Percentiles rank a stretch among this genome's conserved stretches.
Evolutionary conservation across 179 eudicot species (phyloP).

Genomic region (Heliamphora pulchella): DNA sequence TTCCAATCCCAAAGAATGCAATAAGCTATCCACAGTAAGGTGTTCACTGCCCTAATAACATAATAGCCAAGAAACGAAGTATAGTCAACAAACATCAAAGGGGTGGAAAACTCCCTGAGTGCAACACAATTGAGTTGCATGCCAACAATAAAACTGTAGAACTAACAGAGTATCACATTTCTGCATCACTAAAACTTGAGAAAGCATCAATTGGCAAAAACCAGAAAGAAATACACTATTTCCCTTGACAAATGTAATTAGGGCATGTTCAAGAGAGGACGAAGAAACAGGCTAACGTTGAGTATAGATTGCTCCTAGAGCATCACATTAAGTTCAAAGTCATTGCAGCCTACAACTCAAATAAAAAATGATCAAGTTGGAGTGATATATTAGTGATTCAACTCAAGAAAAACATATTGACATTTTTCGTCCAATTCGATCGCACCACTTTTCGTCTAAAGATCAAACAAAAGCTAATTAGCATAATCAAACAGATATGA

Average conservation of each 20-base stretch:
- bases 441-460: no score
- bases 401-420: background rate
- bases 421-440: background rate
- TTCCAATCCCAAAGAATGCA: slow-evolving; percentile 71
- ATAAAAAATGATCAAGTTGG: background rate
- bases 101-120: background rate
- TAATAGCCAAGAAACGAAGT: slow-evolving; percentile 9
- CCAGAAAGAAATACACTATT: background rate
- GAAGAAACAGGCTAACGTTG: background rate
- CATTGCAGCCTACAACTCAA: background rate
- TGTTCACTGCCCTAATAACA: slow-evolving; percentile 46
- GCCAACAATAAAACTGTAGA: background rate
- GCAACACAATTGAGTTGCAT: background rate
- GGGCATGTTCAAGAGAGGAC: background rate
- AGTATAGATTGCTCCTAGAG: background rate
- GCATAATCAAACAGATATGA: no score
- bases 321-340: slow-evolving; percentile 2
- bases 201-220: slow-evolving; percentile 1
- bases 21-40: slow-evolving; percentile 53
- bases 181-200: background rate
- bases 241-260: background rate
- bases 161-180: background rate
- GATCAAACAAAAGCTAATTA: no score
- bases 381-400: background rate
- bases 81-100: slow-evolving; percentile 10